phyloP scores from a whole-genome alignment of 106 monocot species.

The Dioscorea zingiberensis region DNA sequence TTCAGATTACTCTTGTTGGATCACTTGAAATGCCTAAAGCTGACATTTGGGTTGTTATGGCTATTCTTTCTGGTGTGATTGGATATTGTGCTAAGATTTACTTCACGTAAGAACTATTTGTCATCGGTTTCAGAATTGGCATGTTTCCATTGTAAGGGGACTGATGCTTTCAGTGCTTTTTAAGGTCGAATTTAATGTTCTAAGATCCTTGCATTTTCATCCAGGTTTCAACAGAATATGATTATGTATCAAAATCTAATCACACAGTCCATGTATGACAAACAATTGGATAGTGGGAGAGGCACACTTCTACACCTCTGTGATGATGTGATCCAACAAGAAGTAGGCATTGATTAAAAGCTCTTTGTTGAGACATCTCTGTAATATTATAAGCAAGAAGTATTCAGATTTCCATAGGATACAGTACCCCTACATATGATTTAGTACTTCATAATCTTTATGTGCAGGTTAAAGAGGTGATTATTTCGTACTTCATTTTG shows the following conservation, averaged over 20 bases:
- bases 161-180: too few species aligned
- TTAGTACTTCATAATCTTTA: conserved; percentile 6
- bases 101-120: conserved; percentile 55
- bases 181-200: not conserved
- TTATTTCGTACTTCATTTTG: conserved; percentile 77
- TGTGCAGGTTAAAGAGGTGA: conserved; percentile 92
- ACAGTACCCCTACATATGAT: not conserved
- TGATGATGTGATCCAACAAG: conserved; percentile 97
- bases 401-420: too few species aligned
- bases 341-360: conserved; percentile 32
- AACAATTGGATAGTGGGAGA: conserved; percentile 91
- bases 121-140: not conserved
- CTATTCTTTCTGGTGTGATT: conserved; percentile 68
- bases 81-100: conserved; percentile 90
- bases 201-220: not conserved
- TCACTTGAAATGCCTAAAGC: conserved; percentile 76
- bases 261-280: conserved; percentile 90
- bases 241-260: conserved; percentile 72
- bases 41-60: conserved; percentile 68
- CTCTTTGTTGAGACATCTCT: not conserved
- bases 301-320: conserved; percentile 93
- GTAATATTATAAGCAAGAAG: too few species aligned
- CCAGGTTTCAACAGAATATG: conserved; percentile 89
- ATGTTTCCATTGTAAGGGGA: too few species aligned
- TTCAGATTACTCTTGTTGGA: conserved; percentile 66